These are phyloP conservation scores for Sporobolomyces phaffii DNA, from an alignment of 768 basidiomycete genomes.

Conservation along the genomic window DNA sequence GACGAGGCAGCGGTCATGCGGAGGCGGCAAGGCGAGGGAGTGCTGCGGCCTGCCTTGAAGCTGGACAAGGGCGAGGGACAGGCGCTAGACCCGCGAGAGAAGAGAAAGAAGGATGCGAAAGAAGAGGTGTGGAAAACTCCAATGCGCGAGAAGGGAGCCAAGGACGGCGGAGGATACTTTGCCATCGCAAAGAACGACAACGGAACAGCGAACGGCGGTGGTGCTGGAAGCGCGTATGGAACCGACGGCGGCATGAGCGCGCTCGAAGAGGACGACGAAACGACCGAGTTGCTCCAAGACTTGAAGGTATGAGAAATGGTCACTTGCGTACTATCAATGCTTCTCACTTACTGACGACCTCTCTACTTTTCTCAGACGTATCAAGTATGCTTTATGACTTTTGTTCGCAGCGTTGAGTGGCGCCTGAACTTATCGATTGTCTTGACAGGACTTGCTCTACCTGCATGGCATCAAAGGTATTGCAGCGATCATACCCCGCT, in stretches of 20 bases:
- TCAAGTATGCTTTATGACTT: neutral
- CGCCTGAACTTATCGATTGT: too few relatives aligned
- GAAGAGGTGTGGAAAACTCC: constrained; percentile 23
- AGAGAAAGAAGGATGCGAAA: neutral
- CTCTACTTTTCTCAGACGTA: constrained; percentile 1
- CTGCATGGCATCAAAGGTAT: constrained; percentile 60
- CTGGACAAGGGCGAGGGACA: neutral
- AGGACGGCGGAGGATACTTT: constrained; percentile 32
- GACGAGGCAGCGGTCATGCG: too few relatives aligned
- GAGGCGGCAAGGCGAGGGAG: too few relatives aligned
- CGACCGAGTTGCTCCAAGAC: constrained; percentile 50
- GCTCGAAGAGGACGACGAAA: constrained; percentile 36
- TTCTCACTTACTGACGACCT: neutral
- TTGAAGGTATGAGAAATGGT: constrained; percentile 55
- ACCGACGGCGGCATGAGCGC: neutral
- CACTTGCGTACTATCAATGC: neutral
- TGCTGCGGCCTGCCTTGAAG: neutral
- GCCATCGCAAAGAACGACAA: neutral
- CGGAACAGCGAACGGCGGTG: neutral
- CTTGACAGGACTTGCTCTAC: constrained; percentile 66
- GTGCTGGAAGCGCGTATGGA: neutral
- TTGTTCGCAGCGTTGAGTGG: too few relatives aligned
- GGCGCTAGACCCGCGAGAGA: constrained; percentile 12
- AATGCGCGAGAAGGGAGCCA: constrained; percentile 13
- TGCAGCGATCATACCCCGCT: too few relatives aligned